These are phyloP conservation scores for Vickermania ingenoplastis DNA, from an alignment of 208 protist species.

Conservation along the genomic window DNA sequence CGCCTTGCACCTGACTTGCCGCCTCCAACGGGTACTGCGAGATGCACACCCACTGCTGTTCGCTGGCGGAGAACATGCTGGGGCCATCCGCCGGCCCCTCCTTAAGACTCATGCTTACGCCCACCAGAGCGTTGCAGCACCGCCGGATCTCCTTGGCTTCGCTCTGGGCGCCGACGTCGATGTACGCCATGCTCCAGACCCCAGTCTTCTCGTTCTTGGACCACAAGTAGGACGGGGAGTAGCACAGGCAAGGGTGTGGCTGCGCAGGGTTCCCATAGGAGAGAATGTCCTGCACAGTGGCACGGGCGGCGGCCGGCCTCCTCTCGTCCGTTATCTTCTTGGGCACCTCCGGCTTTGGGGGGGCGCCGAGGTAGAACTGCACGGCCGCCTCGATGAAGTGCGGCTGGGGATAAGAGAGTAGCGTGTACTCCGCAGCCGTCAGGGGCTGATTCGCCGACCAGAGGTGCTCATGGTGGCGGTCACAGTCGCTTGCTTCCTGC, in stretches of 20 bases:
- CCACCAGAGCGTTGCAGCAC: conserved; percentile 27
- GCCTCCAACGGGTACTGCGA: neutral
- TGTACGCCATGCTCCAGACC: conserved; percentile 67
- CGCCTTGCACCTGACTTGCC: conserved; percentile 26
- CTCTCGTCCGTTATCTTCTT: conserved; percentile 30
- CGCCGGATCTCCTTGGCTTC: conserved; percentile 30
- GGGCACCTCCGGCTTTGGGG: conserved; percentile 24
- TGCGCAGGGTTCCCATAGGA: conserved; percentile 18
- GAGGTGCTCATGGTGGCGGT: conserved; percentile 9
- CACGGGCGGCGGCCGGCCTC: conserved; percentile 15
- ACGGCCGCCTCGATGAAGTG: conserved; percentile 29
- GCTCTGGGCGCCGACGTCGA: conserved; percentile 53
- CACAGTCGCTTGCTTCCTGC: too few species aligned
- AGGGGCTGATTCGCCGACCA: conserved; percentile 29
- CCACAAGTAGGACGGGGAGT: conserved; percentile 73
- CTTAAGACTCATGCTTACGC: conserved; percentile 12
- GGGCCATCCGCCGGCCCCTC: conserved; percentile 8
- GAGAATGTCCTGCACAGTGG: conserved; percentile 22
- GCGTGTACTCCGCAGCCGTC: conserved; percentile 73
- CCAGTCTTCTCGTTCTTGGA: conserved; percentile 37
- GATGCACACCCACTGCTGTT: neutral
- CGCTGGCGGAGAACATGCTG: neutral
- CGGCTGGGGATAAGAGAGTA: conserved; percentile 38
- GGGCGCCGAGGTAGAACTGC: conserved; percentile 33
- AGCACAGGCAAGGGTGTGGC: conserved; percentile 50